Conservation (phyloP, 2,329 filamentous ascomycete species). For the Rutstroemia sp. region DNA sequence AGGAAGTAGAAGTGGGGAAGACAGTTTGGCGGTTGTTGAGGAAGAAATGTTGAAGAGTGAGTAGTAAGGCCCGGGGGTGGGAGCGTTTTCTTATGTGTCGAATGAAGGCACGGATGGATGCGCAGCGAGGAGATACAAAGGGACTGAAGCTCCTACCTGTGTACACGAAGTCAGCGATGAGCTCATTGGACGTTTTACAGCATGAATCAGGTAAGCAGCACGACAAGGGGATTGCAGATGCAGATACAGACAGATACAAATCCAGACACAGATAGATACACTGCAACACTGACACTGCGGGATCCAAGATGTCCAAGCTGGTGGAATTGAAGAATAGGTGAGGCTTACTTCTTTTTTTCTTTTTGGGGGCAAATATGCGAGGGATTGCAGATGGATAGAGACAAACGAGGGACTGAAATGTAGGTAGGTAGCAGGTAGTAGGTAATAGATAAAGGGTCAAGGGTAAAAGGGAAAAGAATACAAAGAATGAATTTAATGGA, state of each 20-base stretch:
- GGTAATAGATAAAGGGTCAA: neutral
- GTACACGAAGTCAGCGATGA: conserved; percentile 4
- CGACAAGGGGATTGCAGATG: neutral
- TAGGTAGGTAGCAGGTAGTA: neutral
- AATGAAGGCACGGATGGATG: neutral
- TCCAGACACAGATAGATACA: neutral
- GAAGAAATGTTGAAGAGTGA: conserved; percentile 26
- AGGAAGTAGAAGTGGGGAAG: conserved; percentile 78
- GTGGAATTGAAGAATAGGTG: no score
- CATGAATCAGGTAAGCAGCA: neutral
- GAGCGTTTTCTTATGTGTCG: conserved; percentile 15
- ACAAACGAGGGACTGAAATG: neutral
- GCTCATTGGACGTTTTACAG: neutral
- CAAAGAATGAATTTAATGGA: neutral
- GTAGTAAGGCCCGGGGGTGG: conserved; percentile 10
- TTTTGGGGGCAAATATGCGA: no score
- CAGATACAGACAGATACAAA: no score
- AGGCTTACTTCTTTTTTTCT: no score
- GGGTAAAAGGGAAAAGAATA: neutral
- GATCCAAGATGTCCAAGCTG: no score
- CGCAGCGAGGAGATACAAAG: neutral
- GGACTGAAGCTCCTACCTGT: neutral
- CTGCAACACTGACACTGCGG: no score
- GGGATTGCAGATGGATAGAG: no score
- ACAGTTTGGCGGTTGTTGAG: conserved; percentile 86